These are phyloP conservation scores for Cytospora chrysosperma DNA, from an alignment of 2,329 filamentous ascomycete species.

Conservation along the genomic window DNA sequence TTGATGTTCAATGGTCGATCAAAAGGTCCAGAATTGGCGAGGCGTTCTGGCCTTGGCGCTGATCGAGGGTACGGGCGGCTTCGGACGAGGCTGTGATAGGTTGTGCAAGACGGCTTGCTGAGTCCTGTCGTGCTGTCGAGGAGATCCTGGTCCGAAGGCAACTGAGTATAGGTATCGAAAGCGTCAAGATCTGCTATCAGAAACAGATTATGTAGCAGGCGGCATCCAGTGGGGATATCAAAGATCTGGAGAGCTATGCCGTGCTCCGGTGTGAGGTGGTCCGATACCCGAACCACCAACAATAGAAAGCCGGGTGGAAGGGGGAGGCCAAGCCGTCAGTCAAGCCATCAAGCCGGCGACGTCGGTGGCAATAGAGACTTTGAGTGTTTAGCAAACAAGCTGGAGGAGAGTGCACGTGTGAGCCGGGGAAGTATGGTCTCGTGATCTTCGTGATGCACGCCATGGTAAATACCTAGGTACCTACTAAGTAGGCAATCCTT, in stretches of 20 bases:
- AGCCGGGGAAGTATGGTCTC: not conserved
- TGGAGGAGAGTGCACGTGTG: not conserved
- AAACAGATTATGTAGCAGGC: too few relatives aligned
- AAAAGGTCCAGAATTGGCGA: slow-evolving; percentile 21
- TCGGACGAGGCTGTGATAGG: slow-evolving; percentile 22
- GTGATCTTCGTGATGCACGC: not conserved
- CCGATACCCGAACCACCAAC: not conserved
- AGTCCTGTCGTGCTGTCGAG: not conserved
- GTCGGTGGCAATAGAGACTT: not conserved
- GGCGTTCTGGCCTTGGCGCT: slow-evolving; percentile 19
- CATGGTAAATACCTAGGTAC: not conserved
- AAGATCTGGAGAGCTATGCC: not conserved
- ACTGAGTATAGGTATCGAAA: too few relatives aligned
- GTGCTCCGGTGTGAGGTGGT: not conserved
- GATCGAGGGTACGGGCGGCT: slow-evolving; percentile 16
- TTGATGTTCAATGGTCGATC: slow-evolving; percentile 16
- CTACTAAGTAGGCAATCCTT: too few relatives aligned
- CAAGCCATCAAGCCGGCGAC: not conserved
- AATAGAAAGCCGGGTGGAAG: not conserved
- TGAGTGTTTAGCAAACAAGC: not conserved
- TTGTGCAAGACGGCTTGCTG: slow-evolving; percentile 5
- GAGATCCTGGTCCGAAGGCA: not conserved
- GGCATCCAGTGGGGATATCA: too few relatives aligned
- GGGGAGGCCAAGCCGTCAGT: not conserved
- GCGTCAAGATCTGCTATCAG: too few relatives aligned